Base-by-base conservation (phyloP, 441 rosid species). In the Raphanus hybrid region DNA sequence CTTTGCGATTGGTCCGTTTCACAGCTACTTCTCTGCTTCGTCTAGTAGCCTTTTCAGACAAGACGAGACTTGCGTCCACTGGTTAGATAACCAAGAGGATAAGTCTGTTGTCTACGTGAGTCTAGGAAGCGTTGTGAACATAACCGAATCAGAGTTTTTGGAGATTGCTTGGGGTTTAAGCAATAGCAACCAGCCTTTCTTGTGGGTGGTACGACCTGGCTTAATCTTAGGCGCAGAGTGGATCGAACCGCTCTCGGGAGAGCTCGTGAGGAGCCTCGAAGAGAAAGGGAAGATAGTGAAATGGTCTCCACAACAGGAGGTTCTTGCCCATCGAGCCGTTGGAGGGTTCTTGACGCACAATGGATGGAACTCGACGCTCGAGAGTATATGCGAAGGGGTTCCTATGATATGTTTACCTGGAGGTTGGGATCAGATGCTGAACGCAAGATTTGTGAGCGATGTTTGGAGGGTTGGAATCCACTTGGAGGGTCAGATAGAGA, bases 341-440 rank as follows among this genome's bases (percentile, higher is more conserved):
- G 91, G 87, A 1, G 88, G 84, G 23, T 90, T 89, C 75, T 84
- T 86, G 87, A 89, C 86, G 1, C 96, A 91, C 64, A 80, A 69
- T 54, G 89, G 91, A 3, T 90, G 91, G 92, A 88, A 90, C 70
- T 88, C 92, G 26, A 87, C 87, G 1, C 58, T 87, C 71, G 92
- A 90, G 75, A 87, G 92, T 34, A 64, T 86, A 2, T 83, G 83
- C 48, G 87, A 86, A 64, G 90, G 91, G 9, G 86, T 91, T 12
- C 92, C 90, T 0, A 85, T 91, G 92, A 85, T 89, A 8, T 89
- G 91, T 35, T 77, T 61, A 78, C 96, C 96, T 3, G 69, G 71
- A 26, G 85, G 84, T 48, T 62, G 81, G 35, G 91, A 91, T 74
- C 96, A 91, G 43, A 81, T 62, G 65, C 83, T 85, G 50, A 91